phyloP scores from a whole-genome alignment of 2,329 filamentous ascomycete species.

The Myriosclerotinia scirpicola region DNA sequence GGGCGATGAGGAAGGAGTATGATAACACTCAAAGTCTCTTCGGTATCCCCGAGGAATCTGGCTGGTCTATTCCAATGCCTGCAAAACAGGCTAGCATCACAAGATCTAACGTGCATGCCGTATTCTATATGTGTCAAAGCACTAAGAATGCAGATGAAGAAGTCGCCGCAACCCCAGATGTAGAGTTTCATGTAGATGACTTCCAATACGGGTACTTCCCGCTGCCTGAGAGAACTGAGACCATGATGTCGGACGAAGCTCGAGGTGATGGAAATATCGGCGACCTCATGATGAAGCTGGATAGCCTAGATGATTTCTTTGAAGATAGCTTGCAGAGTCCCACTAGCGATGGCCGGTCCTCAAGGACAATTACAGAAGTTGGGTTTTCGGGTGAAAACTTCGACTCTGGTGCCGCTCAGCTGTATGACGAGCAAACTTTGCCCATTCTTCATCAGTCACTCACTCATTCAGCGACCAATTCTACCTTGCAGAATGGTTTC shows the following conservation, averaged over 20 bases:
- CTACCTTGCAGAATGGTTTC: conserved; percentile 85
- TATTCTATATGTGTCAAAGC: conserved; percentile 89
- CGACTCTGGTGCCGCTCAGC: conserved; percentile 68
- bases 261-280: conserved; percentile 72
- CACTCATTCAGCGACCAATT: conserved; percentile 65
- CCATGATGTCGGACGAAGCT: conserved; percentile 79
- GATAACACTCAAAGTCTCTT: conserved; percentile 92
- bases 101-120: conserved; percentile 88
- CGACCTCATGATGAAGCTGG: conserved; percentile 78
- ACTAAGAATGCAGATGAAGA: conserved; percentile 58
- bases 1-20: conserved; percentile 87
- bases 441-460: conserved; percentile 86
- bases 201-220: conserved; percentile 67
- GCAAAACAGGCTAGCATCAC: conserved; percentile 86
- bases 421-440: conserved; percentile 91
- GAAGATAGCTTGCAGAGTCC: conserved; percentile 62
- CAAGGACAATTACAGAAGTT: conserved; percentile 62
- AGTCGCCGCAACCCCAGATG: conserved; percentile 70
- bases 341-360: conserved; percentile 59
- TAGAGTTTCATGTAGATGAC: conserved; percentile 91
- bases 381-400: conserved; percentile 64
- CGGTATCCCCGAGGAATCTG: conserved; percentile 91
- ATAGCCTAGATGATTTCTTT: conserved; percentile 80
- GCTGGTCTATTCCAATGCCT: conserved; percentile 93
- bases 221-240: conserved; percentile 66